These are phyloP conservation scores for Actinomucor elegans DNA, from an alignment of 371 early-diverging fungal species.

Conservation along the genomic window DNA sequence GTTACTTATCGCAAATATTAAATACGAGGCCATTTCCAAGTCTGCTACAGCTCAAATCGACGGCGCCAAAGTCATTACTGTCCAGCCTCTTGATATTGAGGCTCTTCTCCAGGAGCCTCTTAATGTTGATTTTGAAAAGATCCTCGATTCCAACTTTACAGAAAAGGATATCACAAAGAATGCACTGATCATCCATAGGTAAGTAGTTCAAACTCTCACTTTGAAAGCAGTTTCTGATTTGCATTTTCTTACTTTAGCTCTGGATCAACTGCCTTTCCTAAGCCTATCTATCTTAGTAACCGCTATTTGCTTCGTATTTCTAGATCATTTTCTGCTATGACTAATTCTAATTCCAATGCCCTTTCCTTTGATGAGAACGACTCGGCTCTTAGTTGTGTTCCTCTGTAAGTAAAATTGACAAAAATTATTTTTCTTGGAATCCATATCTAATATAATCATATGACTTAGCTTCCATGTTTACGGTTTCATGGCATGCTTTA, in stretches of 20 bases:
- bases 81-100: neutral
- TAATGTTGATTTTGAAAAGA: neutral
- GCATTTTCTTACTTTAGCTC: conserved; percentile 3
- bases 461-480: conserved; percentile 20
- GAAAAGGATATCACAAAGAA: neutral
- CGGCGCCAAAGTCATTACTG: neutral
- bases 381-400: neutral
- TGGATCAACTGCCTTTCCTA: conserved; percentile 24
- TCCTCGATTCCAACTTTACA: conserved; percentile 3
- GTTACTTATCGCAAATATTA: conserved; percentile 6
- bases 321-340: neutral
- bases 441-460: too few relatives aligned
- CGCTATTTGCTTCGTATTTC: conserved; percentile 7
- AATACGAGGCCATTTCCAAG: conserved; percentile 11
- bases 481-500: conserved; percentile 6
- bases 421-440: too few relatives aligned
- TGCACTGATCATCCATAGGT: conserved; percentile 20
- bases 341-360: too few relatives aligned
- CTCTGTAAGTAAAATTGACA: conserved; percentile 28
- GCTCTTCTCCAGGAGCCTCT: neutral
- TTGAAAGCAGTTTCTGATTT: too few relatives aligned
- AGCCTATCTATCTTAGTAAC: conserved; percentile 25
- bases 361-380: conserved; percentile 1
- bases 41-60: neutral
- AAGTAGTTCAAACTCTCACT: too few relatives aligned